Conservation (phyloP, 2,329 filamentous ascomycete species). For the Colletotrichum camelliae region DNA sequence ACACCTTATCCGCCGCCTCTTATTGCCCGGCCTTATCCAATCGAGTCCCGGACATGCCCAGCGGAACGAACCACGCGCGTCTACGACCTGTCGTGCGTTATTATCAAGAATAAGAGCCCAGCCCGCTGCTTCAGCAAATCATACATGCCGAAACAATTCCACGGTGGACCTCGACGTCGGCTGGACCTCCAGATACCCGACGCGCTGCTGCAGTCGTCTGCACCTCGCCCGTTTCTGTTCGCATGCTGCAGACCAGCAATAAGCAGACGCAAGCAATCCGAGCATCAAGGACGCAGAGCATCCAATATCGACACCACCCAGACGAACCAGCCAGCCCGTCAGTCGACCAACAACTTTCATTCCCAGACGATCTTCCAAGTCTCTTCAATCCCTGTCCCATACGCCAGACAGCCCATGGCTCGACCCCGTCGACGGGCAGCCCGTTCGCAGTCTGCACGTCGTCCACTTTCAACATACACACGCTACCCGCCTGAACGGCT, state of each 20-base stretch:
- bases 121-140: not conserved
- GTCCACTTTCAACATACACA: not conserved
- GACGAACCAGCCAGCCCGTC: not conserved
- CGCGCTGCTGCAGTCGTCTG: slow-evolving; percentile 10
- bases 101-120: not conserved
- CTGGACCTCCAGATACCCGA: slow-evolving; percentile 10
- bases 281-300: not conserved
- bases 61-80: not conserved
- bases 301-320: not conserved
- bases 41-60: not conserved
- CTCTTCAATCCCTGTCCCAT: not conserved
- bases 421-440: not conserved
- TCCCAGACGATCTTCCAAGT: not conserved
- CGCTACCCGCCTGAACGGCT: not conserved
- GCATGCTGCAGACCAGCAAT: slow-evolving; percentile 11
- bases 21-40: not conserved
- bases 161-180: not conserved
- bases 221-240: slow-evolving; percentile 1
- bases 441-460: not conserved
- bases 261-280: slow-evolving; percentile 17
- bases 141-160: not conserved
- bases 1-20: not conserved
- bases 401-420: not conserved
- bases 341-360: not conserved
- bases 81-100: slow-evolving; percentile 1